These are phyloP conservation scores for Penicillium verrucosum DNA, from an alignment of 2,329 filamentous ascomycete species.

Conservation along the genomic window DNA sequence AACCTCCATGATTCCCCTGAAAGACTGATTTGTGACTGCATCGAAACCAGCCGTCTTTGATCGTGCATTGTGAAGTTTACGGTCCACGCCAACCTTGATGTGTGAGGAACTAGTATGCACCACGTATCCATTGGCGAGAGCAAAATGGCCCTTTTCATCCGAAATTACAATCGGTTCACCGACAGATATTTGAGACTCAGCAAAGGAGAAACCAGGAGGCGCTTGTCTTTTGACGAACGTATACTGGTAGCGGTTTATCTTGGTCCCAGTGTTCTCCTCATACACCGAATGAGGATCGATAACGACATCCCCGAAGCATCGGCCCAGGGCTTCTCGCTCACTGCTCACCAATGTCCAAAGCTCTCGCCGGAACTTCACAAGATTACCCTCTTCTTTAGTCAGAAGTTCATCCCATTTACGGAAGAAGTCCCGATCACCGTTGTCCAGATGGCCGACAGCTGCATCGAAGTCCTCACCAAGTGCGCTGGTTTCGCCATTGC, in stretches of 20 bases:
- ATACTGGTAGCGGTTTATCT: conserved; percentile 90
- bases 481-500: conserved; percentile 75
- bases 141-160: conserved; percentile 92
- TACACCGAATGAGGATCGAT: conserved; percentile 73
- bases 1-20: conserved; percentile 88
- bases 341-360: conserved; percentile 93
- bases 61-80: conserved; percentile 81
- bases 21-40: conserved; percentile 72
- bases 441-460: conserved; percentile 71
- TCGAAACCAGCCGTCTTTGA: conserved; percentile 74
- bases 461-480: conserved; percentile 80
- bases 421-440: conserved; percentile 77
- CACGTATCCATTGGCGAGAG: conserved; percentile 87
- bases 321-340: conserved; percentile 81
- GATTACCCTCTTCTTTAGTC: conserved; percentile 90
- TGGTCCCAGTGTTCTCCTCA: conserved; percentile 67
- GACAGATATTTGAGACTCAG: conserved; percentile 80
- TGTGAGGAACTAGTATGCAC: conserved; percentile 69
- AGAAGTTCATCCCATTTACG: conserved; percentile 90
- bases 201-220: conserved; percentile 69
- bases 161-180: conserved; percentile 96
- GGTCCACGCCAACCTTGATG: conserved; percentile 86
- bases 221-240: conserved; percentile 70
- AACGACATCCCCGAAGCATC: conserved; percentile 85
- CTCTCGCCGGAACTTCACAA: conserved; percentile 81